Evolutionary conservation across 2,329 filamentous ascomycete species (phyloP).

Genomic region (Juglanconis juglandina): DNA sequence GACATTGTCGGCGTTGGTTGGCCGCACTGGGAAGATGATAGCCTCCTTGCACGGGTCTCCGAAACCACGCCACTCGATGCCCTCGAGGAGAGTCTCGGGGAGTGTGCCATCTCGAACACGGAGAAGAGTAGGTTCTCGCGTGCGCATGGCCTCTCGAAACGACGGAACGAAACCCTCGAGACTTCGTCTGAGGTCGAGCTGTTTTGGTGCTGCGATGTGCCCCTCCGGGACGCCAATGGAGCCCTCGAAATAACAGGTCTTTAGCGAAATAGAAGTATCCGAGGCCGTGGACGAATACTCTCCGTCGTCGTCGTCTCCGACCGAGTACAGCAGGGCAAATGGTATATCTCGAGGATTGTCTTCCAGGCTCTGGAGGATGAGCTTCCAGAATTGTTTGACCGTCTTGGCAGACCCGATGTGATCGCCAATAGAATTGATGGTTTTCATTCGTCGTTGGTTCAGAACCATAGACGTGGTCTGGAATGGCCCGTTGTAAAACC

Average conservation of each 20-base stretch:
- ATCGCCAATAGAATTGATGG: constrained; percentile 32
- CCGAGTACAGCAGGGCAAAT: constrained; percentile 39
- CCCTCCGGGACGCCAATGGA: constrained; percentile 32
- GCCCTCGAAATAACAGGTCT: constrained; percentile 34
- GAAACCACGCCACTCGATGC: constrained; percentile 52
- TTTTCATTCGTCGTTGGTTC: constrained; percentile 31
- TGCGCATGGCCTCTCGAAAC: constrained; percentile 36
- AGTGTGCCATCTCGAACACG: constrained; percentile 42
- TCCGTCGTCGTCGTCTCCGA: constrained; percentile 34
- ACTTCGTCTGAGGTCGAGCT: constrained; percentile 34
- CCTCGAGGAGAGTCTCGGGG: constrained; percentile 49
- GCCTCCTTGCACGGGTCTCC: constrained; percentile 53
- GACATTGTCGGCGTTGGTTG: constrained; percentile 53
- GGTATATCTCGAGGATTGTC: constrained; percentile 36
- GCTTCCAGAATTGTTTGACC: constrained; percentile 33
- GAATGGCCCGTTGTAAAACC: constrained; percentile 37
- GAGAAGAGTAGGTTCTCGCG: constrained; percentile 30
- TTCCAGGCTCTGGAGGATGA: constrained; percentile 30
- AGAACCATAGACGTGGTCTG: constrained; percentile 35
- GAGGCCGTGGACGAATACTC: constrained; percentile 33
- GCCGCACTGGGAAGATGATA: constrained; percentile 60
- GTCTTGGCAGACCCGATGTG: constrained; percentile 29
- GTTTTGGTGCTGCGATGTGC: constrained; percentile 30
- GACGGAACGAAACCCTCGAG: constrained; percentile 33
- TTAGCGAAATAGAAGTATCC: constrained; percentile 33